Evolutionary conservation across 352 stramenopile genomes (phyloP).

Genomic region (Pythium periplocum): DNA sequence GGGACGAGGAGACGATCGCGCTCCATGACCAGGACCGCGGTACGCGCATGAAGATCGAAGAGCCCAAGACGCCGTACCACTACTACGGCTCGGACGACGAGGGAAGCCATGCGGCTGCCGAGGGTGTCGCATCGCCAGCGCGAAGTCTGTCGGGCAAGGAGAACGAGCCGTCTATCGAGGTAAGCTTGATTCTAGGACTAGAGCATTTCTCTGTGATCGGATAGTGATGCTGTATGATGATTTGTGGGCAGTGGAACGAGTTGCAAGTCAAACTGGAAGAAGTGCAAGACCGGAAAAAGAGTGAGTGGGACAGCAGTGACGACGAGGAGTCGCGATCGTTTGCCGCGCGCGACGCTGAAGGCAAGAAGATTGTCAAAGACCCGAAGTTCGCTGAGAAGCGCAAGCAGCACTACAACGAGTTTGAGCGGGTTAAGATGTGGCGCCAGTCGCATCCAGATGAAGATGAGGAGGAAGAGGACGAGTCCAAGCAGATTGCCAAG

Average conservation of each 20-base stretch:
- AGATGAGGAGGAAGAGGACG: constrained; percentile 35
- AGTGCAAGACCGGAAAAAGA: constrained; percentile 40
- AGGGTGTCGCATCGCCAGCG: constrained; percentile 36
- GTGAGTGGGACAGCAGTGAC: constrained; percentile 57
- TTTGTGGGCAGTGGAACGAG: constrained; percentile 46
- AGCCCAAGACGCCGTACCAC: constrained; percentile 91
- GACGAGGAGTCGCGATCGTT: constrained; percentile 32
- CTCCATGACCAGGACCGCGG: constrained; percentile 87
- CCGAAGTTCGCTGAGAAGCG: constrained; percentile 66
- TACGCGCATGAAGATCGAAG: constrained; percentile 92
- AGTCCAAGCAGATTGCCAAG: background rate
- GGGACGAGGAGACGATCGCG: constrained; percentile 91
- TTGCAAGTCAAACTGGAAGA: constrained; percentile 58
- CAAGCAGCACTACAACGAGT: constrained; percentile 85
- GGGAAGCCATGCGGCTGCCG: constrained; percentile 13
- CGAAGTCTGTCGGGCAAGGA: constrained; percentile 47
- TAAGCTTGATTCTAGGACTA: constrained; percentile 4
- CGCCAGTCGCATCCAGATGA: constrained; percentile 47
- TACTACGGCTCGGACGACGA: constrained; percentile 44
- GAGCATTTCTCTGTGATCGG: too few species aligned
- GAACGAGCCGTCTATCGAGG: constrained; percentile 32
- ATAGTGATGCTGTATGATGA: too few species aligned
- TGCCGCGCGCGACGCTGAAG: constrained; percentile 37
- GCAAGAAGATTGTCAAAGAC: constrained; percentile 65
- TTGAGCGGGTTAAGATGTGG: constrained; percentile 65